Conservation (phyloP, 257 asterid genomes). For the Eustoma russellianum region DNA sequence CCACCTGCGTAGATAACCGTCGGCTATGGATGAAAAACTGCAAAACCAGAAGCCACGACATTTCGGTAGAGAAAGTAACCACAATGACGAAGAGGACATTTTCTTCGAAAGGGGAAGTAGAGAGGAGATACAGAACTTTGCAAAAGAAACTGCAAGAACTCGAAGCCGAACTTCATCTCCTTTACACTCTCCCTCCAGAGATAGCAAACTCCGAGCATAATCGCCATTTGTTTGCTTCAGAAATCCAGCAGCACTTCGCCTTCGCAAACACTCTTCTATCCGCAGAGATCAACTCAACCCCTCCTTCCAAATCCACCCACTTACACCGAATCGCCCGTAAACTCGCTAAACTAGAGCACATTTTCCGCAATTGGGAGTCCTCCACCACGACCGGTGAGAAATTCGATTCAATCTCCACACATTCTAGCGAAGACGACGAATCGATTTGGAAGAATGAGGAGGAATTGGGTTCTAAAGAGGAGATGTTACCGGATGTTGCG, state of each 20-base stretch:
- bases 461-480: slow-evolving; percentile 4
- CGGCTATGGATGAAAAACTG: too few relatives aligned
- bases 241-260: slow-evolving; percentile 13
- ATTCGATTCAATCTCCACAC: slow-evolving; percentile 8
- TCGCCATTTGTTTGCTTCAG: slow-evolving; percentile 8
- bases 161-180: slow-evolving; percentile 30
- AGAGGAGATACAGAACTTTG: slow-evolving; percentile 14
- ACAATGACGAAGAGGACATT: too few relatives aligned
- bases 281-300: slow-evolving; percentile 13
- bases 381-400: not conserved
- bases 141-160: slow-evolving; percentile 52
- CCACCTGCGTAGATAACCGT: too few relatives aligned
- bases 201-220: slow-evolving; percentile 5
- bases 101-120: not conserved
- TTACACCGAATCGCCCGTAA: slow-evolving; percentile 13
- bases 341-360: slow-evolving; percentile 13
- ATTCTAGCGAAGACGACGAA: slow-evolving; percentile 18
- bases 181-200: slow-evolving; percentile 13
- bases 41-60: too few relatives aligned
- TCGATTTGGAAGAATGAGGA: slow-evolving; percentile 5
- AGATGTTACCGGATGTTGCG: not conserved
- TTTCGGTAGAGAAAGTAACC: too few relatives aligned
- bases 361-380: slow-evolving; percentile 10
- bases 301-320: slow-evolving; percentile 14
- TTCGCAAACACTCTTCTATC: slow-evolving; percentile 18